Evolutionary conservation across 495 filamentous ascomycete genomes (phyloP).

Genomic region (Lophiotrema nucula): DNA sequence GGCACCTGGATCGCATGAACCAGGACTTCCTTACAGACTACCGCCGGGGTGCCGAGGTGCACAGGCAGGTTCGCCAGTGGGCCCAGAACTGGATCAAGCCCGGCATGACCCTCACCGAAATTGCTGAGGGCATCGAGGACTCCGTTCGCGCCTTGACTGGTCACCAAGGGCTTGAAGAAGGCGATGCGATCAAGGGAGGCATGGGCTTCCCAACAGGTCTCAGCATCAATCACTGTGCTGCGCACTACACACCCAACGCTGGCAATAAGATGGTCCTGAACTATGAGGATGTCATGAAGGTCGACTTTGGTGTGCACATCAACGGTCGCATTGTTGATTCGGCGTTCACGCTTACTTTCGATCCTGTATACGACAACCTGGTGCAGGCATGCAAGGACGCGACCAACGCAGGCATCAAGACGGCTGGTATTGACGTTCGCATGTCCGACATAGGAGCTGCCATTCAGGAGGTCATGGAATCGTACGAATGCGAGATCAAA

Average conservation of each 20-base stretch:
- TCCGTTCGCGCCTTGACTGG: conserved; percentile 57
- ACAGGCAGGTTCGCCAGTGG: conserved; percentile 61
- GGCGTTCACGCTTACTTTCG: conserved; percentile 63
- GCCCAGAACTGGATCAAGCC: conserved; percentile 57
- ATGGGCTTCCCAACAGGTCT: conserved; percentile 66
- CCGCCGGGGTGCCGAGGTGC: conserved; percentile 60
- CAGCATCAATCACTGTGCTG: conserved; percentile 59
- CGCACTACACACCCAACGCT: conserved; percentile 64
- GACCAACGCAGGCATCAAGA: conserved; percentile 61
- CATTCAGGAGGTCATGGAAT: conserved; percentile 68
- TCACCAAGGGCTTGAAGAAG: conserved; percentile 58
- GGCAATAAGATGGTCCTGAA: conserved; percentile 59
- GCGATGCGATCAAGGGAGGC: conserved; percentile 56
- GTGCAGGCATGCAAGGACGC: conserved; percentile 61
- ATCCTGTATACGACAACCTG: conserved; percentile 61
- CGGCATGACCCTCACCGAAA: conserved; percentile 57
- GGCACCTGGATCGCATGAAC: conserved; percentile 55
- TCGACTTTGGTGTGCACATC: conserved; percentile 66
- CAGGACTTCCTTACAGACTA: conserved; percentile 59
- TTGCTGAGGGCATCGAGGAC: conserved; percentile 62
- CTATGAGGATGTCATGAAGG: conserved; percentile 62
- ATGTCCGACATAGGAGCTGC: conserved; percentile 61
- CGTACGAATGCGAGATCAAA: conserved; percentile 60
- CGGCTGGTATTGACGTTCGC: conserved; percentile 62
- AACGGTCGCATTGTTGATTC: conserved; percentile 66